Base-by-base conservation (phyloP, 208 protist genomes). In the Trypanosoma scelopori region DNA sequence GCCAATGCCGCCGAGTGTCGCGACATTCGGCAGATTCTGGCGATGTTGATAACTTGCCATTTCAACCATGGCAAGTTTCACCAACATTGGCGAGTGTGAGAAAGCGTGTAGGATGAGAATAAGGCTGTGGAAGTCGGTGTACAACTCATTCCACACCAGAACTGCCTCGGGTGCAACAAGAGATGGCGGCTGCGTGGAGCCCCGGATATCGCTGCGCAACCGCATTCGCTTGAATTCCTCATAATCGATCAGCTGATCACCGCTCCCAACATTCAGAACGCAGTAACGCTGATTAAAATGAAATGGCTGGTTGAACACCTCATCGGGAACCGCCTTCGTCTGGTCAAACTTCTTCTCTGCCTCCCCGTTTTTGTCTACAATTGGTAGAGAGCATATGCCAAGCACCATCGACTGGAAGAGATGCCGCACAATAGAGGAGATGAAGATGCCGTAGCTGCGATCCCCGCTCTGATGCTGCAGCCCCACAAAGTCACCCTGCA, bases 401-500 rank as follows among this genome's bases (percentile, higher is more conserved):
- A 95, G 79, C 50, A 84, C 30, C 30, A 77, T 79, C 0, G 81
- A 76, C 25, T 80, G 57, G 63, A 95, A 95, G 3, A 95, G 65
- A 55, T 91, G 79, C 0, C 67, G 72, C 28, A 93, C 87, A 69
- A 95, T 92, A 18, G 80, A 86, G 25, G 55, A 66, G 18, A 74
- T 85, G 53, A 84, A 69, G 30, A 95, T 78, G 47, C 82, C 73
- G 57, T 88, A 74, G 25, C 71, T 76, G 25, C 47, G 45, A 60
- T 69, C 35, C 25, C 65, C 81, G n/a, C 39, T 43, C 51, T 87
- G 80, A 66, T 95, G 90, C 57, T 95, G 90, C 42, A 95, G 41
- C 7, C 87, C 90, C 28, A 95, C 74, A 78, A 95, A 93, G 67
- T 92, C 78, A n/a, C 90, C 90, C 7, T 78, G 65, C 43, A 65